A percentile compares a stretch with the other conserved stretches of the same genome.
These are phyloP conservation scores for Eimeria necatrix DNA, from an alignment of 169 alveolate species.

Conservation along the genomic window DNA sequence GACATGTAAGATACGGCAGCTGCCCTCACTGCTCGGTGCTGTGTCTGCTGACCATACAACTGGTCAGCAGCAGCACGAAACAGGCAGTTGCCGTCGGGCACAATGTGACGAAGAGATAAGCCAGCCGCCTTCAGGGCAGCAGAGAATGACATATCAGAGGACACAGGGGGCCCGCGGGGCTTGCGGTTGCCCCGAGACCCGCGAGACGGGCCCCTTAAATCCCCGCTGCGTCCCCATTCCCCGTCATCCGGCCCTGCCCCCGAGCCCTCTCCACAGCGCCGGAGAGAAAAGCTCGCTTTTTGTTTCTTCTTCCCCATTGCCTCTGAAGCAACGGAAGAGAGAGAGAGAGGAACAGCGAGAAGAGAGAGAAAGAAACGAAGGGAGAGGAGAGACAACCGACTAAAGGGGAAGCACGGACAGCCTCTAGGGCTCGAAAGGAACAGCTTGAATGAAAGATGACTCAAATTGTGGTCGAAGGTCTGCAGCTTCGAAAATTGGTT, in stretches of 20 bases:
- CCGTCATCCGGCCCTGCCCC: neutral
- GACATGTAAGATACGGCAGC: slow-evolving; percentile 55
- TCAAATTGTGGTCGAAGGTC: no score
- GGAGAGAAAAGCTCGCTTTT: neutral
- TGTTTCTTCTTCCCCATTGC: neutral
- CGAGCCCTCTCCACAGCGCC: neutral
- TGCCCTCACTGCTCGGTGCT: slow-evolving; percentile 21
- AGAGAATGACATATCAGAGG: neutral
- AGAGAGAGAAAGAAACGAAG: no score
- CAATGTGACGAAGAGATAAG: slow-evolving; percentile 7
- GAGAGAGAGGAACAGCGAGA: no score
- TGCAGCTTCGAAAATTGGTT: no score
- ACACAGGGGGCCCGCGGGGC: neutral
- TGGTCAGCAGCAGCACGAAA: slow-evolving; percentile 73
- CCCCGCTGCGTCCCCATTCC: neutral
- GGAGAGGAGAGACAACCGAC: no score
- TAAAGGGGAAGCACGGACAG: no score
- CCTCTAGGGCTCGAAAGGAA: no score
- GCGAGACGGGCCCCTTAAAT: neutral
- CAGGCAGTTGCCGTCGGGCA: slow-evolving; percentile 70
- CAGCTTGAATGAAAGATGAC: no score
- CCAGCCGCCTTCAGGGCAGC: slow-evolving; percentile 1
- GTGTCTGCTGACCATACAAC: slow-evolving; percentile 61
- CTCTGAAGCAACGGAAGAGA: no score
- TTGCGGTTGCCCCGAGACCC: neutral